phyloP scores from a whole-genome alignment of 768 basidiomycete species.

The Suillus fuscotomentosus region DNA sequence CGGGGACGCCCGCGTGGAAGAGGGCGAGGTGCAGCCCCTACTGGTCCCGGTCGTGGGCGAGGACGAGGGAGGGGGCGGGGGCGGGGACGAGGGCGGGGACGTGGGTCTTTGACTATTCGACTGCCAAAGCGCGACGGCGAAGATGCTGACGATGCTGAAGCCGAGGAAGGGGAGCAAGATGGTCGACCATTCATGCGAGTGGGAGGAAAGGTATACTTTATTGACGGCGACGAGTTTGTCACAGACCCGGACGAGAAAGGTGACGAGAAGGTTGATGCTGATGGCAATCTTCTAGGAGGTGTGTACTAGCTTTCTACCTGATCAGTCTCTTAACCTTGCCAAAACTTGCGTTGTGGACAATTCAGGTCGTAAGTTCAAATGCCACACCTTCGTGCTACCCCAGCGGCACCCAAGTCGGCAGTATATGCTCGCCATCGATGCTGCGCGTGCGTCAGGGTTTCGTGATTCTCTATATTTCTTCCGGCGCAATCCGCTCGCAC shows the following conservation, averaged over 20 bases:
- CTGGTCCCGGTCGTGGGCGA: conserved; percentile 33
- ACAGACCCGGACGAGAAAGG: conserved; percentile 84
- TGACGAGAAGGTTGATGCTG: conserved; percentile 85
- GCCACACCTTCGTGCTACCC: conserved; percentile 84
- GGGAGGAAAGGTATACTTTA: conserved; percentile 69
- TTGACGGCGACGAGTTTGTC: conserved; percentile 88
- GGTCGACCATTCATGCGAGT: conserved; percentile 75
- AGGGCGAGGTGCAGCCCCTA: conserved; percentile 29
- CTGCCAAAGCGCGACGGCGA: conserved; percentile 28
- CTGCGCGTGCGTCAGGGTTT: conserved; percentile 93
- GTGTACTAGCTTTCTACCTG: conserved; percentile 23
- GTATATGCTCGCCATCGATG: conserved; percentile 98
- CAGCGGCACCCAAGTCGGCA: conserved; percentile 78
- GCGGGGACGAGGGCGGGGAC: conserved; percentile 37
- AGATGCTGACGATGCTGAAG: conserved; percentile 42
- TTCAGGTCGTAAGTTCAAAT: conserved; percentile 84
- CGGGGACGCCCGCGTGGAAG: conserved; percentile 40
- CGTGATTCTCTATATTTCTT: conserved; percentile 98
- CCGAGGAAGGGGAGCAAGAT: conserved; percentile 35
- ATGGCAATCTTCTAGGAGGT: conserved; percentile 87
- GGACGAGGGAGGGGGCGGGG: conserved; percentile 40
- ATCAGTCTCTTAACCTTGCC: background rate
- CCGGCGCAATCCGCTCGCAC: conserved; percentile 83
- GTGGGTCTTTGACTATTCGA: conserved; percentile 27
- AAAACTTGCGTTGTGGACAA: background rate